Conservation (phyloP, 176 grass and related monocot genomes). For the Musa itinerans region DNA sequence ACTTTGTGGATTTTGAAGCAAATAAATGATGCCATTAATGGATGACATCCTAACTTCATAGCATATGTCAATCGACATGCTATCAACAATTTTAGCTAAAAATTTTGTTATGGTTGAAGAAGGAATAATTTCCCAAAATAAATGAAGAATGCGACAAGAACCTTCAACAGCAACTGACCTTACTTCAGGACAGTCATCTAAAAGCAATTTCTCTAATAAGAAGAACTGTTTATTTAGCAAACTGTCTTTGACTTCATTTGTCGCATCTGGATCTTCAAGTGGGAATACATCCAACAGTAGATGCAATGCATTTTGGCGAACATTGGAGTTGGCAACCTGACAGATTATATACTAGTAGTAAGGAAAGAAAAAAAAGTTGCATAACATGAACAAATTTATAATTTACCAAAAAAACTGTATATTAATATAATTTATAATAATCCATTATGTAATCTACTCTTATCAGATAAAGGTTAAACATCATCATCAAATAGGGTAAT, state of each 20-base stretch:
- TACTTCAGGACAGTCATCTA: slow-evolving; percentile 74
- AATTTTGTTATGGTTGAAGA: slow-evolving; percentile 59
- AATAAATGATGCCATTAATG: slow-evolving; percentile 77
- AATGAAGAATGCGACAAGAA: slow-evolving; percentile 72
- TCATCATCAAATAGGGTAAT: background rate
- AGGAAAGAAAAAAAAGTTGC: background rate
- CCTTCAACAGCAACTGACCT: slow-evolving; percentile 75
- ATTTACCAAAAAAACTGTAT: background rate
- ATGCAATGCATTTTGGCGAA: slow-evolving; percentile 75
- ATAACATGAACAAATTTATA: background rate
- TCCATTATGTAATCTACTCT: background rate
- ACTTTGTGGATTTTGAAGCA: slow-evolving; percentile 84
- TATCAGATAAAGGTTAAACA: background rate
- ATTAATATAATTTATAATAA: background rate
- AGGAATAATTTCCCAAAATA: slow-evolving; percentile 93
- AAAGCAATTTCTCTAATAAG: slow-evolving; percentile 76
- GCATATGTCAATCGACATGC: slow-evolving; percentile 77
- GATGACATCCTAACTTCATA: slow-evolving; percentile 69
- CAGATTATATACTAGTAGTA: slow-evolving; percentile 22
- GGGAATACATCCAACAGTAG: slow-evolving; percentile 91
- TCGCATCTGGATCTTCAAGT: slow-evolving; percentile 81
- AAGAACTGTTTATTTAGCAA: slow-evolving; percentile 75
- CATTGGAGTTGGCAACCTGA: slow-evolving; percentile 85
- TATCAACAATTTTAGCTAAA: slow-evolving; percentile 71
- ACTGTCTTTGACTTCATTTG: slow-evolving; percentile 75